Conservation (phyloP, 805 yeast genomes). For the Komagataella pastoris region DNA sequence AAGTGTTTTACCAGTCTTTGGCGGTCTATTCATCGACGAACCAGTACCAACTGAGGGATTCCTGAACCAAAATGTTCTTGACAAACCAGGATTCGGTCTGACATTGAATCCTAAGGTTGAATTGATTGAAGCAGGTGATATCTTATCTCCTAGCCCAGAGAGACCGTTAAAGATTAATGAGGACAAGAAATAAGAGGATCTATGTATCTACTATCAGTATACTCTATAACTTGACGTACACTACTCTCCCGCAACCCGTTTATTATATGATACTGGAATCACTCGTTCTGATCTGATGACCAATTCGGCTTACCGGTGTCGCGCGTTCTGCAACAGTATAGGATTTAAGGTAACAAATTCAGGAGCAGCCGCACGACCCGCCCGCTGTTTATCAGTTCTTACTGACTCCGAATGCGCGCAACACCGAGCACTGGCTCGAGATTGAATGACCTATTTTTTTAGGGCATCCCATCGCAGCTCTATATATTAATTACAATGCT, state of each 20-base stretch:
- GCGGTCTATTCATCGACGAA: conserved; percentile 30
- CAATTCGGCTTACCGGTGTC: background rate
- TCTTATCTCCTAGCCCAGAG: conserved; percentile 26
- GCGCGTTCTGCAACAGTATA: background rate
- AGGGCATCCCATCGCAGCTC: background rate
- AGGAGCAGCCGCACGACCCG: background rate
- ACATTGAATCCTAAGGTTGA: conserved; percentile 28
- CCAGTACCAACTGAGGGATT: conserved; percentile 32
- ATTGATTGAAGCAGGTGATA: conserved; percentile 24
- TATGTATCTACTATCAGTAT: background rate
- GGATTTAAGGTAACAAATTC: background rate
- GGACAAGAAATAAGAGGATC: background rate
- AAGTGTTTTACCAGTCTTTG: conserved; percentile 32
- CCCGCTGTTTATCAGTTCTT: background rate
- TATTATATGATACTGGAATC: background rate
- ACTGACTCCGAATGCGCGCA: background rate
- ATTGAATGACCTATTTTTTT: background rate
- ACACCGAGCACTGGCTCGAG: background rate
- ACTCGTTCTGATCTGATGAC: background rate
- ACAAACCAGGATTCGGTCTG: conserved; percentile 38
- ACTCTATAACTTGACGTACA: background rate
- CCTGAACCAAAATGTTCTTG: conserved; percentile 23
- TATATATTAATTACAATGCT: conserved; percentile 3
- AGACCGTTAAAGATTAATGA: conserved; percentile 15
- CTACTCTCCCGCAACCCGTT: background rate